Base-by-base conservation (phyloP, 805 yeast genomes). In the Lipomyces lipofer region DNA sequence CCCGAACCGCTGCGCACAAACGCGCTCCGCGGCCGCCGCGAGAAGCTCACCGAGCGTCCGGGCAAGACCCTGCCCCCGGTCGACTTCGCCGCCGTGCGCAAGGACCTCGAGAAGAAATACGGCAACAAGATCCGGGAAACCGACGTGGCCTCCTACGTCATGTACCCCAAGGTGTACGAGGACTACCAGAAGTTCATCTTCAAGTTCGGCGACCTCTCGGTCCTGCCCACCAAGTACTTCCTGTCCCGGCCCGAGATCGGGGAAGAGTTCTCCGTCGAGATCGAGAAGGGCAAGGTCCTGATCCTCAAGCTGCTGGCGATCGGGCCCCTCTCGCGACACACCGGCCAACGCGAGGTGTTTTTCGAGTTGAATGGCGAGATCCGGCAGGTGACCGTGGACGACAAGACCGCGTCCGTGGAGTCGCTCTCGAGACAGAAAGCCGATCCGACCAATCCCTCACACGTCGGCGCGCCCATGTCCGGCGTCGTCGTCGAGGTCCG, bases 391-490 rank as follows among this genome's bases (percentile, higher is more conserved):
- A 80, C 95, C 35, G 86, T 94, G 60, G 89, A 85, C 62, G 99
- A 92, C 75, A 88, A 85, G 74, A 81, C 82, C 35, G 88, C 91
- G 55, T 85, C 92, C 50, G 83, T 92, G 56, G 97, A 91, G 72
- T 81, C 87, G 43, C 80, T 88, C 58, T 76, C 92, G 29, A 85
- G 96, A 70, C 88, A 92, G 64, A 94, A 92, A 80, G 98, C 97
- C 52, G 89, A 86, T 64, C 78, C 86, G 15, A 84, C 82, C 69
- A 87, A 88, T 72, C 88, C 95, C 56, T 86, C 84, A 68, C 97
- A 94, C 65, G 85, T 94, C 60, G 98, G 98, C 65, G 95, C 99
- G 4, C 99, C 99, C 74, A 92, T 92, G 98, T 95, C 98, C 39
- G 99, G 99, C 77, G 97, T 91, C 62, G 88, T 92, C 59, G 88